Evolutionary conservation across 164 flowering plant genomes (phyloP).

Genomic region (Vitis labrusca): DNA sequence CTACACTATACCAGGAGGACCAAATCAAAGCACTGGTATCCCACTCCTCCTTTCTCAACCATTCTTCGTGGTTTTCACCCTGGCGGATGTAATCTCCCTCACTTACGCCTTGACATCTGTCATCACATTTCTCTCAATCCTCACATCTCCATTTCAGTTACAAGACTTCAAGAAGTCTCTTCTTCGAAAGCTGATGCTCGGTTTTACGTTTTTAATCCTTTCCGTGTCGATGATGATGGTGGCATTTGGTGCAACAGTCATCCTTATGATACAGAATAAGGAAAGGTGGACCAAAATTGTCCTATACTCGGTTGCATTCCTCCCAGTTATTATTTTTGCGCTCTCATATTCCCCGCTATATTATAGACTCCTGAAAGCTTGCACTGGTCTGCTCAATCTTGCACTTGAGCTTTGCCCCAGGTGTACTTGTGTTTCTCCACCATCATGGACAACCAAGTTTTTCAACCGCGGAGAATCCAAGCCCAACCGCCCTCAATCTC

Average conservation of each 20-base stretch:
- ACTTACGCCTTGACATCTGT: constrained; percentile 15
- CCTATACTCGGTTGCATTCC: no score
- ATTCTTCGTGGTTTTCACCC: constrained; percentile 17
- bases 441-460: no score
- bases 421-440: no score
- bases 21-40: constrained; percentile 12
- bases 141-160: constrained; percentile 15
- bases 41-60: constrained; percentile 16
- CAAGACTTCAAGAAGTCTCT: constrained; percentile 16
- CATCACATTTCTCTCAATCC: constrained; percentile 17
- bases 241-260: constrained; percentile 17
- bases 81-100: constrained; percentile 22
- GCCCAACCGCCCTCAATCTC: no score
- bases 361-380: no score
- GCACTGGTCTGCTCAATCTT: no score
- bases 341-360: no score
- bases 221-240: constrained; percentile 16
- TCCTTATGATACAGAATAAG: constrained; percentile 12
- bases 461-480: no score
- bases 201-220: constrained; percentile 16
- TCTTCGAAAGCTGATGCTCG: constrained; percentile 14
- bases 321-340: no score
- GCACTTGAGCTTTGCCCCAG: no score
- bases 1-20: constrained; percentile 31
- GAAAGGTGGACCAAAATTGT: constrained; percentile 3